Evolutionary conservation across 2,329 filamentous ascomycete species (phyloP), one percentile per base, ranked within the genome.

Genomic region (Colletotrichum zoysiae): DNA sequence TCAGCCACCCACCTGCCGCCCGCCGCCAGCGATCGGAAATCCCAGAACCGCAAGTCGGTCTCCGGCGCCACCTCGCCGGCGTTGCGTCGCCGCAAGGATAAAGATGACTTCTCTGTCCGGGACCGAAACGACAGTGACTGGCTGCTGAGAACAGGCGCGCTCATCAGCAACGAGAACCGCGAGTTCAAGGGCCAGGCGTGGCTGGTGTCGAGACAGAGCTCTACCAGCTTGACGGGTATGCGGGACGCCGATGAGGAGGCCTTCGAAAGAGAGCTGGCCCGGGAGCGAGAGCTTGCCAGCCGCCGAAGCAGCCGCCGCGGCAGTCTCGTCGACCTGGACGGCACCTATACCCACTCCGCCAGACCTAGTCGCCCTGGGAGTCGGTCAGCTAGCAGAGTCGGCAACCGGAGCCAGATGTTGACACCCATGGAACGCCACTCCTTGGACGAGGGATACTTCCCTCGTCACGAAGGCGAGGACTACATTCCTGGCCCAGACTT

Each of bases 141-240:
- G 90, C 81, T 93, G 57, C 83, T 91, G 33, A 86, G 90, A 40
- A 87, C 90, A 0, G 90, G 90, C 58, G 89, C 89, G 8, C 78
- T 91, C 58, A 87, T 93, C 75, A 87, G 87, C 68, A 86, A 86
- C 63, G 89, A 90, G 77, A 84, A 90, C 23, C 84, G 90, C 68
- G 91, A 93, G 77, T 90, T 84, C 76, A 92, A 92, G 80, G 91
- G 91, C 18, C 90, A 93, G 79, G 82, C 87, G 18, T 93, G 91
- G 91, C 86, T 93, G 26, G 83, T 88, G n/a, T 89, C 89, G 33
- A 85, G 89, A 58, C 88, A 87, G 66, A 91, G 89, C 78, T 91
- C 90, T 1, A 92, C 89, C 11, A 91, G 87, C 76, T 83, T 92
- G 23, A 81, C 85, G 0, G 87, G 84, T 33, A 79, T 86, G 77